These are phyloP conservation scores for Zygosaccharomyces bisporus DNA, from an alignment of 805 yeast species.

Conservation along the genomic window DNA sequence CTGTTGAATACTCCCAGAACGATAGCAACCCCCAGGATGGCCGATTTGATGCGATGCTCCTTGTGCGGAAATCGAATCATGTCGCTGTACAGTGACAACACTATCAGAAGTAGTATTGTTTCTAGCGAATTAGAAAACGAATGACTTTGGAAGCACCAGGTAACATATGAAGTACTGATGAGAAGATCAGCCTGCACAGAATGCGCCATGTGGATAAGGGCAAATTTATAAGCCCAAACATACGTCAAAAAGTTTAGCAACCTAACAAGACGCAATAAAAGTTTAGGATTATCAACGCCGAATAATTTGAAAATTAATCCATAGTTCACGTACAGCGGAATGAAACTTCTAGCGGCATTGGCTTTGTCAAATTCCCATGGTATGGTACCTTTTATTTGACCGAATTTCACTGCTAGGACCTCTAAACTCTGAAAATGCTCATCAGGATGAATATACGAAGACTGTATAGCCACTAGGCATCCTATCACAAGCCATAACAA, in stretches of 20 bases:
- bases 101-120: conserved; percentile 43
- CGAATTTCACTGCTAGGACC: conserved; percentile 41
- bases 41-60: conserved; percentile 18
- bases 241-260: conserved; percentile 42
- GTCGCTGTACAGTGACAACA: conserved; percentile 40
- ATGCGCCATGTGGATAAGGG: conserved; percentile 44
- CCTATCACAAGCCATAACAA: conserved; percentile 14
- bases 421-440: conserved; percentile 94
- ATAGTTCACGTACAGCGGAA: conserved; percentile 62
- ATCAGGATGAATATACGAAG: conserved; percentile 94
- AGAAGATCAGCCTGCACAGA: conserved; percentile 33
- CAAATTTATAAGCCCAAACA: conserved; percentile 39
- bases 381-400: conserved; percentile 28
- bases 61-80: conserved; percentile 15
- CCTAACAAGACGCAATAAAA: conserved; percentile 52
- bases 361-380: conserved; percentile 81
- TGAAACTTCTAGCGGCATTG: conserved; percentile 57
- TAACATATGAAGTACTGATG: conserved; percentile 58
- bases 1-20: conserved; percentile 79
- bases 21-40: conserved; percentile 44
- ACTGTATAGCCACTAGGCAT: conserved; percentile 57
- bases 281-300: conserved; percentile 39
- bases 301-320: conserved; percentile 37
- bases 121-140: conserved; percentile 88
- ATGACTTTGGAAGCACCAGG: conserved; percentile 78